These are phyloP conservation scores for Plectosphaerella plurivora DNA, from an alignment of 2,329 filamentous ascomycete genomes.

Conservation along the genomic window DNA sequence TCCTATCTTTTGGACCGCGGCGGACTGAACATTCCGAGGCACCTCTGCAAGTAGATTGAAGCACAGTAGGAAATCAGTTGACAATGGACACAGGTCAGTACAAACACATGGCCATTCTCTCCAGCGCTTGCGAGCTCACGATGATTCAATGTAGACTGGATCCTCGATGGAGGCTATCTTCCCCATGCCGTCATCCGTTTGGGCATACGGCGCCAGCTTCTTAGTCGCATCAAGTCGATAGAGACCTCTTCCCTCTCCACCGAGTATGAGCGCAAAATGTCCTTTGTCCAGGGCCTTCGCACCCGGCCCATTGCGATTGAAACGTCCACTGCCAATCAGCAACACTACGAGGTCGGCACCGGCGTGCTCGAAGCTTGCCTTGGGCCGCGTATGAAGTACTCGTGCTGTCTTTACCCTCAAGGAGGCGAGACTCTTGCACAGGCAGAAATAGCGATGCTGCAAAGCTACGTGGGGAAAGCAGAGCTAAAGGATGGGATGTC, in stretches of 20 bases:
- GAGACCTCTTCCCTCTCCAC: conserved; percentile 45
- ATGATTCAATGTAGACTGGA: conserved; percentile 34
- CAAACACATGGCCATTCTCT: background rate
- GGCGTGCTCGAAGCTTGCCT: conserved; percentile 57
- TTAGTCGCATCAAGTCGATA: conserved; percentile 54
- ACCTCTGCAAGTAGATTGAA: too few relatives aligned
- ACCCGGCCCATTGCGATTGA: conserved; percentile 63
- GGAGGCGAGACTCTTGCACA: conserved; percentile 59
- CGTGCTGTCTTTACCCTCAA: conserved; percentile 60
- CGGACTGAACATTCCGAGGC: too few relatives aligned
- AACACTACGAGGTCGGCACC: conserved; percentile 71
- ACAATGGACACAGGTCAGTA: conserved; percentile 10
- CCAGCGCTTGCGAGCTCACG: conserved; percentile 1
- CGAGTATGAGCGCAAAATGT: conserved; percentile 56
- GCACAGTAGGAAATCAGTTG: too few relatives aligned
- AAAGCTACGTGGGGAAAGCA: conserved; percentile 57
- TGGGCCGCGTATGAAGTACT: conserved; percentile 70
- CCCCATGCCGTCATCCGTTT: conserved; percentile 58
- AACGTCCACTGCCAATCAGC: conserved; percentile 59
- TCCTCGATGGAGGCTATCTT: conserved; percentile 63
- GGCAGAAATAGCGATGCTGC: conserved; percentile 64
- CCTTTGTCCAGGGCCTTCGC: conserved; percentile 55
- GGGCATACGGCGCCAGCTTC: conserved; percentile 63
- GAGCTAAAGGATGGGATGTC: conserved; percentile 55
- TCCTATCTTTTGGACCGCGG: too few relatives aligned